Conservation (phyloP, 495 filamentous ascomycete species). For the Parathielavia hyrcaniae region DNA sequence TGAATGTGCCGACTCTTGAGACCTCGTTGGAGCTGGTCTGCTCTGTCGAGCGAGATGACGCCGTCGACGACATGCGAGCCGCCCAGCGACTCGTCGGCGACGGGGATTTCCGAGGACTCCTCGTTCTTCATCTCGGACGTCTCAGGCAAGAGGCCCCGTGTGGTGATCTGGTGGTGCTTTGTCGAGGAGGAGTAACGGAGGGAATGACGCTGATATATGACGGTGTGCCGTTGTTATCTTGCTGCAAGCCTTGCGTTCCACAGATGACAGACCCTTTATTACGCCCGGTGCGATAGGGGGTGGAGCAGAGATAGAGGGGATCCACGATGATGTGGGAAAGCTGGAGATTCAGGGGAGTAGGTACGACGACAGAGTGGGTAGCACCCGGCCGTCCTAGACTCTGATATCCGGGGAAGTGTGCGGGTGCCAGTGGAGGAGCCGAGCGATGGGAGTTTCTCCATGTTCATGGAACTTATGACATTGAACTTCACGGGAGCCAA, state of each 20-base stretch:
- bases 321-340: background rate
- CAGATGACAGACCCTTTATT: background rate
- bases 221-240: slow-evolving; percentile 5
- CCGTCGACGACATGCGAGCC: slow-evolving; percentile 19
- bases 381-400: background rate
- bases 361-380: background rate
- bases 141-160: background rate
- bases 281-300: background rate
- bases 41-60: slow-evolving; percentile 23
- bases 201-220: background rate
- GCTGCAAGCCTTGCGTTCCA: background rate
- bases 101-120: background rate
- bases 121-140: slow-evolving; percentile 11
- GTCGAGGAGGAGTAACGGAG: background rate
- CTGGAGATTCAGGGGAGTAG: slow-evolving; percentile 1
- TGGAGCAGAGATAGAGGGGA: background rate
- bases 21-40: slow-evolving; percentile 47
- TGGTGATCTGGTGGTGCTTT: background rate
- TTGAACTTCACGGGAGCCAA: background rate
- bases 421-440: no score
- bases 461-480: no score
- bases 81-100: slow-evolving; percentile 16
- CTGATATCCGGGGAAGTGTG: background rate
- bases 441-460: background rate
- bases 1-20: slow-evolving; percentile 64